A percentile compares a stretch with the other conserved stretches of the same genome.
These are phyloP conservation scores for Ettlia oleoabundans DNA, from an alignment of 139 green algal species.

Conservation along the genomic window DNA sequence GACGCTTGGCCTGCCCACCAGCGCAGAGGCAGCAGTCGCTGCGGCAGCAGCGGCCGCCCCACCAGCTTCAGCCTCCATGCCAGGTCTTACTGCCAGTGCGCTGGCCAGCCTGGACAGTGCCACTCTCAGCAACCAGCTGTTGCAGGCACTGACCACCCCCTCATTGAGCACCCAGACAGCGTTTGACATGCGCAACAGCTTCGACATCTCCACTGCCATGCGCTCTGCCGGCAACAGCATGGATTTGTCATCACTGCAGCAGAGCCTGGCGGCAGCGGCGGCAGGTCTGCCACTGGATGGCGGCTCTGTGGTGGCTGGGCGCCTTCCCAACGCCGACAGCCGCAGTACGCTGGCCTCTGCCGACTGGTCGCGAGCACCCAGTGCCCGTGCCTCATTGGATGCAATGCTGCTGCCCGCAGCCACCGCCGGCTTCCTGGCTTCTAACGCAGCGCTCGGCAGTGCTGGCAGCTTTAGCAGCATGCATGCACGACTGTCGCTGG, in stretches of 20 bases:
- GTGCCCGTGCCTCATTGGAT: constrained; percentile 6
- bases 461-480: not conserved
- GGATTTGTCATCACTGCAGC: constrained; percentile 1
- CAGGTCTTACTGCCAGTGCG: not conserved
- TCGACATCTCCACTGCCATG: constrained; percentile 7
- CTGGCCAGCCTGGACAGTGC: not conserved
- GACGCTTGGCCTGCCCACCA: constrained; percentile 22
- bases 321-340: constrained; percentile 15
- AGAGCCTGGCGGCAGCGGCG: constrained; percentile 4
- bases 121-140: not conserved
- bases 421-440: constrained; percentile 11
- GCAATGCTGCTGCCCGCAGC: not conserved
- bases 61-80: not conserved
- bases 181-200: constrained; percentile 12
- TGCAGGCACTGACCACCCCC: constrained; percentile 21
- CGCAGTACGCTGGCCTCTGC: constrained; percentile 12
- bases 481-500: constrained; percentile 25
- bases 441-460: not conserved
- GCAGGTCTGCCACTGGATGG: not conserved
- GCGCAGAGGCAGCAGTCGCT: not conserved
- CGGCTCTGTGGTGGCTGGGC: not conserved
- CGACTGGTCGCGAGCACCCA: constrained; percentile 15
- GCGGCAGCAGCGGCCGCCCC: not conserved
- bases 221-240: constrained; percentile 1
- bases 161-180: not conserved